phyloP scores from a whole-genome alignment of 805 yeast genomes.

The Barnettozyma vustinii region DNA sequence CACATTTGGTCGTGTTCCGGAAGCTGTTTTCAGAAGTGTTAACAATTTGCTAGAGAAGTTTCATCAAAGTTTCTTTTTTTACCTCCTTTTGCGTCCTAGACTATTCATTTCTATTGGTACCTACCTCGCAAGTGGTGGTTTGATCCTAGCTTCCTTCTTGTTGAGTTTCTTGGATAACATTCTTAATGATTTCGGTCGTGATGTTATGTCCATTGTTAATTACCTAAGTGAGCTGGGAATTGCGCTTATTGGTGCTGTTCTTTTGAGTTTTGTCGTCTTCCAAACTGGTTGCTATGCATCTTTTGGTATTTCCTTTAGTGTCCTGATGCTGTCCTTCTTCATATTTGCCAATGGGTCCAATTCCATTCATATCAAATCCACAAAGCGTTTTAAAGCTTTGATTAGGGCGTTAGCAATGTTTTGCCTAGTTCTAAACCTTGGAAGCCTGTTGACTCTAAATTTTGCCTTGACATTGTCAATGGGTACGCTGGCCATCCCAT shows the following conservation, averaged over 20 bases:
- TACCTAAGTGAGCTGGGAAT: conserved; percentile 26
- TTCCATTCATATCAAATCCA: conserved; percentile 8
- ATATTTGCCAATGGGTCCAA: conserved; percentile 20
- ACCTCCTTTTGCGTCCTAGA: conserved; percentile 71
- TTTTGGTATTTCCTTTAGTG: conserved; percentile 8
- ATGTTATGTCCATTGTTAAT: background rate
- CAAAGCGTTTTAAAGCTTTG: conserved; percentile 15
- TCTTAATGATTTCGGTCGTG: conserved; percentile 30
- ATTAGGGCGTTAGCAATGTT: conserved; percentile 46
- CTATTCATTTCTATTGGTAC: conserved; percentile 90
- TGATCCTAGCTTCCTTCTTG: conserved; percentile 64
- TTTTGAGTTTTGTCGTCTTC: conserved; percentile 27
- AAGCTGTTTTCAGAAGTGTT: conserved; percentile 80
- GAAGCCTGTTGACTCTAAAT: conserved; percentile 74
- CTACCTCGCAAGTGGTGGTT: conserved; percentile 80
- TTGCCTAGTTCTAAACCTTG: conserved; percentile 60
- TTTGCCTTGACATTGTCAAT: conserved; percentile 73
- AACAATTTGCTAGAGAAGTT: conserved; percentile 91
- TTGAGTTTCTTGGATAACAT: conserved; percentile 58
- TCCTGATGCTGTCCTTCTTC: conserved; percentile 16
- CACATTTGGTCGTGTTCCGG: conserved; percentile 85
- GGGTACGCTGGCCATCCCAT: conserved; percentile 70
- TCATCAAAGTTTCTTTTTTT: conserved; percentile 95
- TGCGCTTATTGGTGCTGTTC: conserved; percentile 26
- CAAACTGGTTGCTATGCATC: conserved; percentile 15